Percentiles rank a stretch among this genome's conserved stretches.
Conservation (phyloP, 768 basidiomycete species). For the Collybia sp. region DNA sequence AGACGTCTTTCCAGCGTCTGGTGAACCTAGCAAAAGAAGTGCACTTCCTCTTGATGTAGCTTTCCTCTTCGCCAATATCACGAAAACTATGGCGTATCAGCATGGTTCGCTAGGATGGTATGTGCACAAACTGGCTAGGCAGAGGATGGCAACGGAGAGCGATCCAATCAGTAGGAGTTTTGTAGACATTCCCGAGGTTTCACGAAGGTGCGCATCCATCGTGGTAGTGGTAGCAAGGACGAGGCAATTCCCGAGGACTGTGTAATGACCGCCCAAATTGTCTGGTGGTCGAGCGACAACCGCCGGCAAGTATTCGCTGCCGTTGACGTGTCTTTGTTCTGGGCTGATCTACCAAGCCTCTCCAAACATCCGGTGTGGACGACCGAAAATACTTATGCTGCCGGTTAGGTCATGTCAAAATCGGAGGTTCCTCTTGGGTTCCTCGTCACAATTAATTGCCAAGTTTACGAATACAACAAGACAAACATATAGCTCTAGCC, state of each 20-base stretch:
- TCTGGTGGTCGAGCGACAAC: too few relatives aligned
- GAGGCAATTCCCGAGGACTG: too few relatives aligned
- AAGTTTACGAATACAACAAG: constrained; percentile 1
- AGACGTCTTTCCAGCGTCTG: constrained; percentile 79
- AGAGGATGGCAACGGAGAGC: constrained; percentile 34
- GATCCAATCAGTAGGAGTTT: constrained; percentile 27
- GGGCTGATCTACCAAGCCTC: too few relatives aligned
- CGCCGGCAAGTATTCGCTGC: too few relatives aligned
- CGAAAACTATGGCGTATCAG: constrained; percentile 28
- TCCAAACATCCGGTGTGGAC: too few relatives aligned
- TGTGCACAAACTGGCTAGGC: constrained; percentile 35
- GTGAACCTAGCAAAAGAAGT: constrained; percentile 72
- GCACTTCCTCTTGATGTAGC: constrained; percentile 47
- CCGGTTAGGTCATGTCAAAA: neutral
- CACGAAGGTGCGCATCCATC: constrained; percentile 13
- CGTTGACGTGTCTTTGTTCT: too few relatives aligned
- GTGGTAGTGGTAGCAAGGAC: constrained; percentile 1
- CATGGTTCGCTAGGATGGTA: neutral
- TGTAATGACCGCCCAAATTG: too few relatives aligned
- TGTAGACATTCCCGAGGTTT: constrained; percentile 30
- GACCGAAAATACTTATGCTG: too few relatives aligned
- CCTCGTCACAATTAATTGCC: neutral
- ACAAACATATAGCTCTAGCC: neutral
- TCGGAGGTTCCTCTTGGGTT: neutral
- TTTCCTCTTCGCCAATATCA: constrained; percentile 38